Base-by-base conservation (phyloP, 495 filamentous ascomycete genomes). In the Hypoxylon rickii region DNA sequence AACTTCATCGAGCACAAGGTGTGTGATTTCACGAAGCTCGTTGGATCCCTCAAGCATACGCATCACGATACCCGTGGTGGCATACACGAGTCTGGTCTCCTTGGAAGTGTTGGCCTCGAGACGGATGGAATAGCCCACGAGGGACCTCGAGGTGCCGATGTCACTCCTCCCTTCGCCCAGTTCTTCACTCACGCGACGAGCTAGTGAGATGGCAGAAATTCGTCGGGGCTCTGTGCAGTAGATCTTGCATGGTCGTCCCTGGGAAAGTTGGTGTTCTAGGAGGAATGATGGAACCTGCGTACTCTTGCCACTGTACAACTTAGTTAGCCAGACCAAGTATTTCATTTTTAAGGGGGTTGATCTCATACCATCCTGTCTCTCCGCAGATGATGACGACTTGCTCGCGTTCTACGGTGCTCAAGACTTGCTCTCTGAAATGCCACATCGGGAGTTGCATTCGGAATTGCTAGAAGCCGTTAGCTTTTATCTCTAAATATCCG, bases 151-250 rank as follows among this genome's bases (percentile, higher is more conserved):
- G 0, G 90, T 96, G 17, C 94, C 94, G 21, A 97, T 65, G 49
- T 96, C 92, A 39, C 80, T 79, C 63, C 86, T 89, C 18, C 76
- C 78, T 68, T 98, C 94, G 3, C 94, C 94, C 2, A 98, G 78
- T 66, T 98, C 94, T 73, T 97, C 90, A 51, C 90, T 95, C 2
- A 98, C 94, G 65, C 94, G 84, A 19, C 86, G 80, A 16, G 94
- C 94, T 20, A 98, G 76, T 12, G 93, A 96, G 17, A 97, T 90
- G 5, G 94, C 94, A 3, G 94, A 98, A 54, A 98, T 98, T 66
- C 94, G 82, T 8, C 94, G 85, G n/a, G 94, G 94, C 66, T 97
- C 90, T 0, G 94, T 96, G 66, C 92, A 95, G 69, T 92, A 97
- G 13, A 98, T 85, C 66, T 93, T 97, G 73, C 92, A 97, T 11